Evolutionary conservation across 805 yeast genomes (phyloP), one percentile per base, ranked within the genome.

Genomic region (Lipomyces sp.): DNA sequence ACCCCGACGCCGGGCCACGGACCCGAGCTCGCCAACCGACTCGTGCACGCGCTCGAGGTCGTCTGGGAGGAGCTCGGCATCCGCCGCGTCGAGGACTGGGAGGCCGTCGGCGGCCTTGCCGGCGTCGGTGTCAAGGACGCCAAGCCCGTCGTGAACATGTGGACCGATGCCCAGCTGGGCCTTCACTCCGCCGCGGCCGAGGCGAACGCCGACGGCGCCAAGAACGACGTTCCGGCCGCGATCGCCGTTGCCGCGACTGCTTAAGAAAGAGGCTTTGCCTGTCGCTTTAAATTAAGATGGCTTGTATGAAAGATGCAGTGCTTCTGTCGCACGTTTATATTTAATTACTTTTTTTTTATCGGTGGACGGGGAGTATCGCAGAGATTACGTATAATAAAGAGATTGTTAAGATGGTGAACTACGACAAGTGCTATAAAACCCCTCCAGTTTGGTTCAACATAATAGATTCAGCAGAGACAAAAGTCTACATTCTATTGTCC

Each of bases 1-100:
- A 93, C 99, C n/a, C 98, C 99, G 49, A 90, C 98, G 37, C 99
- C 99, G 33, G 97, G 96, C 47, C 99, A 93, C 68, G 79, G 81
- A 18, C 76, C 81, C 51, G 86, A 83, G 50, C 75, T 87, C 43
- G 77, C 91, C 46, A 87, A 89, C 66, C 76, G 81, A 59, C 77
- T 93, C 61, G 76, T 93, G 47, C 79, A 72, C 10, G 88, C 97
- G 11, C 74, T 93, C 43, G 95, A 88, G 61, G 78, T 79, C 41
- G 87, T 90, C 22, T 93, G 91, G 74, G 75, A 73, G 37, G 84
- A 83, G 57, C 75, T 93, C 68, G 76, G 74, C 54, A 78, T 91
- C 67, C 82, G 83, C 68, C 82, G 93, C 66, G 81, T 83, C 42
- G 65, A 73, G 43, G 91, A 86, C 64, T 87, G 97, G 90, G 82